Conservation (phyloP, 2,329 filamentous ascomycete genomes). For the Akanthomyces dipterigenus region DNA sequence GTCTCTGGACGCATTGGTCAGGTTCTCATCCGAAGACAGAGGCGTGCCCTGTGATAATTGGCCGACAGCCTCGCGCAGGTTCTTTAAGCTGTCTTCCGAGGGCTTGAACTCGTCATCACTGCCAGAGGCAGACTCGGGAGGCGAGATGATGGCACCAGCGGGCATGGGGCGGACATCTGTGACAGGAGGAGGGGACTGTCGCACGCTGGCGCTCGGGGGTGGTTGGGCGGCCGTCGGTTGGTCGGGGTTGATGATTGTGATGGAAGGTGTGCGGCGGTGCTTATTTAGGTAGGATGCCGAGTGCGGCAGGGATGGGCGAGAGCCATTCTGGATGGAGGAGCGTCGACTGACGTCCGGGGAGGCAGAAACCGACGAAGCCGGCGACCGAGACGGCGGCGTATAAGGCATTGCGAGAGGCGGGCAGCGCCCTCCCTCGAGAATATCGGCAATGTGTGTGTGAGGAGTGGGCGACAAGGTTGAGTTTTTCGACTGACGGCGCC, state of each 20-base stretch:
- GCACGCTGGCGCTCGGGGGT: constrained; percentile 50
- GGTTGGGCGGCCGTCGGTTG: constrained; percentile 37
- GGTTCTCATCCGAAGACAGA: constrained; percentile 46
- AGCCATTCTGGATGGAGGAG: constrained; percentile 45
- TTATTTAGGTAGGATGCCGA: constrained; percentile 61
- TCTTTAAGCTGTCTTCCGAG: constrained; percentile 47
- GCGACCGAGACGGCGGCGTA: constrained; percentile 68
- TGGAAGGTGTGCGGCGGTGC: constrained; percentile 54
- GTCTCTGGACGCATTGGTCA: constrained; percentile 32
- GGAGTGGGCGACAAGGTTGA: background rate
- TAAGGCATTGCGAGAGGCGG: constrained; percentile 65
- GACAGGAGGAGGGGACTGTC: constrained; percentile 77
- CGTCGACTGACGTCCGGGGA: constrained; percentile 54
- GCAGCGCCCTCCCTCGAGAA: constrained; percentile 1
- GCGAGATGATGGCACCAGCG: constrained; percentile 79
- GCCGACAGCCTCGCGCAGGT: constrained; percentile 77
- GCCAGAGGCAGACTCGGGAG: constrained; percentile 78
- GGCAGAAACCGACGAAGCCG: constrained; percentile 49
- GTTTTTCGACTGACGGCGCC: constrained; percentile 5
- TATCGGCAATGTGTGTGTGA: background rate
- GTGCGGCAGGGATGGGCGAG: constrained; percentile 50
- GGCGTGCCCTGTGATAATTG: constrained; percentile 51
- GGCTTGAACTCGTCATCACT: constrained; percentile 69
- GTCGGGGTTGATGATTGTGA: constrained; percentile 29
- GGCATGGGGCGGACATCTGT: constrained; percentile 68